phyloP scores from a whole-genome alignment of 129 eudicot species.

The Escallonia herrerae region DNA sequence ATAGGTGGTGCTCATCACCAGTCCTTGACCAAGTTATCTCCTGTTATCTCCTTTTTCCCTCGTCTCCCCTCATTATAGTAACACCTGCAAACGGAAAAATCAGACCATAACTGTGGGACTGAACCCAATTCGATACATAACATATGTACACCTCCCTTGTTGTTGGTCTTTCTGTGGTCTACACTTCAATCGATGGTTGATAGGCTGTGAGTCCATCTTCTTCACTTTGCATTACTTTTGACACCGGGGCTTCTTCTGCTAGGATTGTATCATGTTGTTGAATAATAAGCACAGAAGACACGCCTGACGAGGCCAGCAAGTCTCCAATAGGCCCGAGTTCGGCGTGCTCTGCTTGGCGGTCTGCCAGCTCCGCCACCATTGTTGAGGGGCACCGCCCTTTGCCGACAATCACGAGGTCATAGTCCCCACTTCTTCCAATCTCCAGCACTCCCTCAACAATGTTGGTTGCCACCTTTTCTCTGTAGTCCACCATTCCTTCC shows the following conservation, averaged over 20 bases:
- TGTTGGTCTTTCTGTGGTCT: slow-evolving; percentile 1
- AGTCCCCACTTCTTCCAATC: slow-evolving; percentile 48
- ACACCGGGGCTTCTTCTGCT: slow-evolving; percentile 24
- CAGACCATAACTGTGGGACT: no score
- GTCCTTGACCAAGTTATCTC: no score
- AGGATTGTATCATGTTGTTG: slow-evolving; percentile 42
- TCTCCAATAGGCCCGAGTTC: slow-evolving; percentile 74
- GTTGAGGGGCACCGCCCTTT: slow-evolving; percentile 49
- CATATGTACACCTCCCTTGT: not conserved
- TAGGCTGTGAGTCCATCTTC: slow-evolving; percentile 3
- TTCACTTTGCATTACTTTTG: slow-evolving; percentile 20
- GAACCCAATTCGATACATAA: no score
- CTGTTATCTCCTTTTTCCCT: no score
- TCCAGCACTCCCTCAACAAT: slow-evolving; percentile 37
- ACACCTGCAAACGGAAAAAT: no score
- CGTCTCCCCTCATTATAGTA: no score
- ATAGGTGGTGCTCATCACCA: no score
- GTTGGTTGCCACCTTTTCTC: slow-evolving; percentile 32
- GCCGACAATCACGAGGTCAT: slow-evolving; percentile 55
- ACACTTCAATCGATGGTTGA: slow-evolving; percentile 16
- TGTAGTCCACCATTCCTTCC: slow-evolving; percentile 47
- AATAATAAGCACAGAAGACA: slow-evolving; percentile 59
- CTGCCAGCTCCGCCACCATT: slow-evolving; percentile 42
- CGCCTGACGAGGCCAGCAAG: slow-evolving; percentile 45
- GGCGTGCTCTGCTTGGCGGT: slow-evolving; percentile 47